phyloP scores from a whole-genome alignment of 495 filamentous ascomycete species.

The Polyplosphaeria fusca region DNA sequence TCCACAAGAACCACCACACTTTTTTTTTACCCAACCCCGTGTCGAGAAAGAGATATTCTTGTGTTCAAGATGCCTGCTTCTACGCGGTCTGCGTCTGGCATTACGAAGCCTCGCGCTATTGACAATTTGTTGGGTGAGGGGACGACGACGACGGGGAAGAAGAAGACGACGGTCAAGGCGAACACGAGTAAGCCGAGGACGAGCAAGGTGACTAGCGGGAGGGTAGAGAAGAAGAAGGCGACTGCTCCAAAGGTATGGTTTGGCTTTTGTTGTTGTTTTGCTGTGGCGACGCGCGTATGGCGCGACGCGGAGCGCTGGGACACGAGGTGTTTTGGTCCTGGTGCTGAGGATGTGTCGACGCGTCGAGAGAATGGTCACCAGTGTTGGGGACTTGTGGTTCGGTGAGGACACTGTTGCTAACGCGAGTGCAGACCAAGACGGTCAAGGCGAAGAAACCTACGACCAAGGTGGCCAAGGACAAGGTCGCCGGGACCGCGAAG shows the following conservation, averaged over 20 bases:
- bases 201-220: conserved; percentile 26
- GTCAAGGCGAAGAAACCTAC: conserved; percentile 14
- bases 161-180: conserved; percentile 32
- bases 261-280: too few species aligned
- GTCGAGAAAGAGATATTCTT: too few species aligned
- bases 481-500: conserved; percentile 39
- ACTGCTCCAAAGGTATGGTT: conserved; percentile 3
- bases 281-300: too few species aligned
- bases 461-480: conserved; percentile 30
- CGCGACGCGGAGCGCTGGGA: too few species aligned
- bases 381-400: too few species aligned
- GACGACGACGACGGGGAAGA: conserved; percentile 19
- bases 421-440: too few species aligned
- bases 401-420: too few species aligned
- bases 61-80: conserved; percentile 20
- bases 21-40: background rate
- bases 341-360: too few species aligned
- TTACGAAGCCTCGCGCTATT: conserved; percentile 32
- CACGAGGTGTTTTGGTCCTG: too few species aligned
- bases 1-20: background rate
- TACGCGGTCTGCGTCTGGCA: conserved; percentile 37
- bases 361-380: too few species aligned
- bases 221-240: conserved; percentile 28
- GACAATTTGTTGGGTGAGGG: too few species aligned
- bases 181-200: conserved; percentile 40